Evolutionary conservation across 208 protist species (phyloP), one percentile per base, ranked within the genome.

Genomic region (Acanthamoeba healyi): DNA sequence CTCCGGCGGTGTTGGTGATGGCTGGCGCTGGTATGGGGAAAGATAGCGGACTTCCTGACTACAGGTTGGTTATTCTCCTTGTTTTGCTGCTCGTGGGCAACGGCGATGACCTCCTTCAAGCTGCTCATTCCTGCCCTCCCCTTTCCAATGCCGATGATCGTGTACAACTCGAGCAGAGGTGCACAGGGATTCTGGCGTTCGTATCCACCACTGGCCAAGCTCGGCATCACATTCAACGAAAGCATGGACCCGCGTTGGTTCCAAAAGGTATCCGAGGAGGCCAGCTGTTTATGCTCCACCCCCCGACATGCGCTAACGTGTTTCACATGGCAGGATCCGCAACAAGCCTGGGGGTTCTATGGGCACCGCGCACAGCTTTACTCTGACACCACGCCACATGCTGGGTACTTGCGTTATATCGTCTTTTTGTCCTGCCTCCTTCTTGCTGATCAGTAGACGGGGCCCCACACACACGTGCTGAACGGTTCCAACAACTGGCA

Each of bases 301-400:
- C 63, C 4, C 24, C 19, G 56, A n/a, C 24, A n/a, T 5, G 24
- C 29, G 17, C 40, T 82, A 17, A 51, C 6, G 9, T n/a, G 72
- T 6, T 36, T 36, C 12, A 49, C 24, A 14, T 22, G 5, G 19
- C 29, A 82, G 77, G 77, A 86, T 54, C 77, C 77, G 10, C 38
- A 58, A 5, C 77, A 86, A 24, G 77, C 77, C 19, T 86, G 77
- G 77, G 77, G 77, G 24, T 86, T 86, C 26, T 86, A 86, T 54
- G 38, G 44, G 9, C 77, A 86, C 77, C 77, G 77, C 19, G 77
- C 77, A 9, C 7, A 86, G 46, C 77, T 86, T 4, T 86, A 86
- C 77, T 12, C 38, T 38, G 54, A 6, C 5, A 58, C 77, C 19
- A 56, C 32, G 6, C 77, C 77, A 24, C 77, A 86, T 34, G 46